Evolutionary conservation across 345 rosid species (phyloP), one percentile per base, ranked within the genome.

Genomic region (Sonneratia alba): DNA sequence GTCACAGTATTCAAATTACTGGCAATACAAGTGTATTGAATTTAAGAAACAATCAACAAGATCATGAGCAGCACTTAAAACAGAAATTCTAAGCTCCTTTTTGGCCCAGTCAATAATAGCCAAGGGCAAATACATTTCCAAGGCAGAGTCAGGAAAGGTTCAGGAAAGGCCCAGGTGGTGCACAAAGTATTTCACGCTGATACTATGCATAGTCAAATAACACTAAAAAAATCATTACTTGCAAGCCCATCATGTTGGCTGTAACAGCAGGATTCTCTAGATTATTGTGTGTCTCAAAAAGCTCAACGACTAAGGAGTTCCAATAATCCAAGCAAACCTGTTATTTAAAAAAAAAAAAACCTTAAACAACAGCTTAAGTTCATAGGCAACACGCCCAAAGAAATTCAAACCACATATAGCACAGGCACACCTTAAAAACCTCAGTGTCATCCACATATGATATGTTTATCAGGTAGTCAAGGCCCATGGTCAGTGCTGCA

Each of bases 311-410:
- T 77, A 92, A 83, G 48, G 89, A 73, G 72, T 96, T 96, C 99
- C 99, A 96, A 71, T 96, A 96, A 77, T 96, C 99, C 93, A 96
- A 82, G 86, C 99, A 96, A 76, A 96, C 99, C 98, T 96, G 83
- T 62, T 19, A 22, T 40, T 40, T 4, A 47, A 47, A 74, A 24
- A 24, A 56, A 56, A 56, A 5, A 22, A 19, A 47, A 14, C 8
- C 19, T 4, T 11, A 19, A 42, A 77, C 38, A 70, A 67, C 32
- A 67, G 67, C 36, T 67, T 11, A 68, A 19, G 10, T 43, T 43
- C 8, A 27, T 22, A 68, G 37, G 27, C 32, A 22, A 45, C 9
- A 42, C 13, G 3, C 6, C 3, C 5, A 47, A 47, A 38, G 0
- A 42, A 42, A 68, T 7, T 0, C 10, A 19, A 68, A 68, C 32